Conservation (phyloP, 208 protist genomes). For the Herpetomonas tarakana region DNA sequence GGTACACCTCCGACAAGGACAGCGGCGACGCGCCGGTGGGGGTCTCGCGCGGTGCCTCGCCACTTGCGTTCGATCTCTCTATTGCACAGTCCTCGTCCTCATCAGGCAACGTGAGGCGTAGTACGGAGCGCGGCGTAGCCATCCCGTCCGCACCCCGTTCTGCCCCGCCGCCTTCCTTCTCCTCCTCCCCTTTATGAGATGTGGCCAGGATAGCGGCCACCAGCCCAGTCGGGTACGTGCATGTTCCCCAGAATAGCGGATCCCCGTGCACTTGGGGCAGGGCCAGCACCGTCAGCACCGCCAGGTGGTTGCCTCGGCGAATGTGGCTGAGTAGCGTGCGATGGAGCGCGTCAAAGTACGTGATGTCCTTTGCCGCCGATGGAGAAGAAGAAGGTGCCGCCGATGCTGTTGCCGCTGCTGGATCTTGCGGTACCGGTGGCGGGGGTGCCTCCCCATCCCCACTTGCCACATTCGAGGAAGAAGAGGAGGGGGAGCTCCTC, state of each 20-base stretch:
- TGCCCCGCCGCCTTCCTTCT: too few relatives aligned
- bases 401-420: too few relatives aligned
- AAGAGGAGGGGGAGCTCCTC: too few relatives aligned
- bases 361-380: constrained; percentile 8
- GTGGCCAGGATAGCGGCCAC: constrained; percentile 34
- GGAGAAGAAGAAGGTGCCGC: background rate
- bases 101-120: background rate
- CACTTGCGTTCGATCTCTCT: too few relatives aligned
- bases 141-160: too few relatives aligned
- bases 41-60: background rate
- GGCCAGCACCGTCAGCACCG: constrained; percentile 37
- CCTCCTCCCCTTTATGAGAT: too few relatives aligned
- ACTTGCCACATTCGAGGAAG: too few relatives aligned
- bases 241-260: constrained; percentile 69
- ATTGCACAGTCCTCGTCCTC: background rate
- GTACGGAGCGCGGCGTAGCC: background rate
- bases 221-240: constrained; percentile 63
- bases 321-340: constrained; percentile 55
- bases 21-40: background rate
- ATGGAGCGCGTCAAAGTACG: constrained; percentile 60
- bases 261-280: constrained; percentile 32
- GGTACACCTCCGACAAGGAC: constrained; percentile 19
- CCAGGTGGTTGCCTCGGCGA: constrained; percentile 30
- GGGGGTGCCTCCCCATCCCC: too few relatives aligned
- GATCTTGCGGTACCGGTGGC: too few relatives aligned